These are phyloP conservation scores for Lolium rigidum DNA, from an alignment of 176 grass and related monocot species.

Conservation along the genomic window DNA sequence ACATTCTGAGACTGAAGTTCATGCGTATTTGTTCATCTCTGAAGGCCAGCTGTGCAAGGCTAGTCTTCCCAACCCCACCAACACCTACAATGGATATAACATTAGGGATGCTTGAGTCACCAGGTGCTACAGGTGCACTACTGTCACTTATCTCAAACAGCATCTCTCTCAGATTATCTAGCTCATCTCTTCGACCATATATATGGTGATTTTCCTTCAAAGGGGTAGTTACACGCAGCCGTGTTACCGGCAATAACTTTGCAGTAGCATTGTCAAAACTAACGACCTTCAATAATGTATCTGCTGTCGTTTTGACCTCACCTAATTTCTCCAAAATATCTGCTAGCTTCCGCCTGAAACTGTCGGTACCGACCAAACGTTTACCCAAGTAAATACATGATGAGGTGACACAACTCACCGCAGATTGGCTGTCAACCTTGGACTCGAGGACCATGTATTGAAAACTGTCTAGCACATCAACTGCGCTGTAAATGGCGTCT, in stretches of 20 bases:
- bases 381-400: constrained; percentile 38
- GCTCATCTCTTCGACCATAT: constrained; percentile 55
- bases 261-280: constrained; percentile 46
- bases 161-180: constrained; percentile 45
- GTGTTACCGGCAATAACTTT: constrained; percentile 30
- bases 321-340: constrained; percentile 53
- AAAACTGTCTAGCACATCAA: constrained; percentile 68
- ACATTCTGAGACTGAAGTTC: constrained; percentile 55
- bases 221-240: constrained; percentile 43
- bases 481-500: constrained; percentile 59
- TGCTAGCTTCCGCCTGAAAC: constrained; percentile 43
- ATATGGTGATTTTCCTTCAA: constrained; percentile 42
- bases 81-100: constrained; percentile 59
- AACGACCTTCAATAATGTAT: constrained; percentile 54
- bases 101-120: background rate
- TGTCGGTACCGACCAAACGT: constrained; percentile 29
- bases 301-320: constrained; percentile 51
- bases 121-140: background rate
- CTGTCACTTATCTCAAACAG: constrained; percentile 32
- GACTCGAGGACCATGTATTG: constrained; percentile 58
- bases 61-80: constrained; percentile 70
- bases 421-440: constrained; percentile 35
- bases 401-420: constrained; percentile 22
- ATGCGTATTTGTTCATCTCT: constrained; percentile 45
- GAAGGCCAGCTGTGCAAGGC: constrained; percentile 60